Base-by-base conservation (phyloP, 2,329 filamentous ascomycete genomes). In the Trichoderma afroharzianum region DNA sequence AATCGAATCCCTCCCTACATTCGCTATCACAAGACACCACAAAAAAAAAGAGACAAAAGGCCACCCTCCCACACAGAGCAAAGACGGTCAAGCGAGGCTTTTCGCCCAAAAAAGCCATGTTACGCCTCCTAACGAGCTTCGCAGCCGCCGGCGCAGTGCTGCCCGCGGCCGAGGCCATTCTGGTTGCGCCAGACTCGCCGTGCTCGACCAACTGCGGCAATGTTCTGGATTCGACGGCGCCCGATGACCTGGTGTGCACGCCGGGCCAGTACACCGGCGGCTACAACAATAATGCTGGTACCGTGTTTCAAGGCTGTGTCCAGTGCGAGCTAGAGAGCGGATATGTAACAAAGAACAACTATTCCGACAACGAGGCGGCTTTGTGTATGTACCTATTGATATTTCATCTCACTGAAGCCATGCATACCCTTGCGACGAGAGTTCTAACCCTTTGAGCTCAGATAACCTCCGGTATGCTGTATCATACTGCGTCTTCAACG, bases 321-420 rank as follows among this genome's bases (percentile, higher is more conserved):
- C 77, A 81, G 47, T 90, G 88, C 78, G 83, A 90, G 74, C 76
- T 85, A 32, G 77, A 76, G 2, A 91, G 89, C 78, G 78, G 80
- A 5, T 88, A 81, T 15, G 85, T 73, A n/a, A 75, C 79, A 1
- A 79, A 75, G 6, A 77, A 80, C 21, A 83, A 82, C 15, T 74
- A 84, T 70, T 86, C 88, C 1, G 89, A 91, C 74, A 79, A 86
- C 12, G 82, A 88, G 74, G 85, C 82, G 73, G 80, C 85, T 64
- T 79, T 91, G 18, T 91, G 88, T 90, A 80, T 75, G 88, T 82
- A n/a, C n/a, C n/a, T n/a, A n/a, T n/a, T n/a, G n/a, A n/a, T n/a
- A 18, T n/a, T 63, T 28, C 30, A 15, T 8, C 32, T 64, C 15
- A 53, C 21, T 3, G 3, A 57, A 32, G 57, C 61, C 50, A 73